Base-by-base conservation (phyloP, 306 rosid genomes). In the Coriaria nepalensis region DNA sequence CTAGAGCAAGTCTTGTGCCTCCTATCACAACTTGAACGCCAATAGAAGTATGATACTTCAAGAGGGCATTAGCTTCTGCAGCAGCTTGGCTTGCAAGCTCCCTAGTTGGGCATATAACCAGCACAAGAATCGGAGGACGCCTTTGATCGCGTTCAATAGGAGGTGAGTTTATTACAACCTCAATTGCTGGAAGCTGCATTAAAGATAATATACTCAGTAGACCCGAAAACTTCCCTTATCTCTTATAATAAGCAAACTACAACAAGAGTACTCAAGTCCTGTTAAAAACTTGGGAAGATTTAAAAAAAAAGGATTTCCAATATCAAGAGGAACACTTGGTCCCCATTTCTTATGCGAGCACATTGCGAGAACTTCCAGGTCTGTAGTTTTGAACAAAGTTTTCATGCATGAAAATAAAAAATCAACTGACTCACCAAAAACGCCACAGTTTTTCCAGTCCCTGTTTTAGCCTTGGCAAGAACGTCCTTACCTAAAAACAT, bases 1-100 rank as follows among this genome's bases (percentile, higher is more conserved):
- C 98, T 37, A 73, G 45, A 45, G 81, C 71, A 60, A 85, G 92
- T 53, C 82, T 71, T 63, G 96, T 90, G 12, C 98, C 98, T 51
- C 98, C 98, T 14, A 90, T 90, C 60, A 90, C 98, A 68, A 77
- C 94, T 78, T 90, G 98, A 54, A 78, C 93, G 20, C 96, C 98
- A 43, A 79, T 71, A 50, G 94, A 59, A 32, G 94, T 79, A 56
- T 90, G 94, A 56, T 82, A 85, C 68, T 82, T 90, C 60, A 90
- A 70, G 60, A 90, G 73, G 34, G 69, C 81, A 60, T 51, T 66
- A 48, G 94, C 96, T 73, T 90, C 93, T 45, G 79, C 73, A 53
- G 95, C 78, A 58, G 98, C 98, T 70, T 90, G 98, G 56, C 57
- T 60, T 6, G 98, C 98, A 70, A 90, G 90, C 73, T 90, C 98